Conservation (phyloP, 2,329 filamentous ascomycete genomes). For the Phaeomoniella chlamydospora region DNA sequence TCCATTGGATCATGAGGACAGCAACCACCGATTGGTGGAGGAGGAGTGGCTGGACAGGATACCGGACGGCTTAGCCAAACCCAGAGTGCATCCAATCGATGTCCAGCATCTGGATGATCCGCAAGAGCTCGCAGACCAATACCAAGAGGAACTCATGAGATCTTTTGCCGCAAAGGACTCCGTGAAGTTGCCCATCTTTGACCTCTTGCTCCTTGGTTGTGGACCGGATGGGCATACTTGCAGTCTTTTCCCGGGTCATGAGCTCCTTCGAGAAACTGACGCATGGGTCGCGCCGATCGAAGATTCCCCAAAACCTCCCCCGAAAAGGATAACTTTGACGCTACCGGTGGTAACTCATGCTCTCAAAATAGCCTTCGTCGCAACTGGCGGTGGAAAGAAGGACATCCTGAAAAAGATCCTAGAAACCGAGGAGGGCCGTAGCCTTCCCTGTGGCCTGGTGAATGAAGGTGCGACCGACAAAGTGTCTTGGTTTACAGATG, state of each 20-base stretch:
- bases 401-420: conserved; percentile 88
- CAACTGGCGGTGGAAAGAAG: conserved; percentile 79
- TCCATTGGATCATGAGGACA: conserved; percentile 79
- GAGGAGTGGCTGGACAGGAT: conserved; percentile 80
- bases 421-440: conserved; percentile 55
- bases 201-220: conserved; percentile 82
- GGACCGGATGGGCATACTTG: conserved; percentile 96
- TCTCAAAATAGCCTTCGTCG: conserved; percentile 77
- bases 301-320: conserved; percentile 89
- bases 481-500: conserved; percentile 91
- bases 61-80: conserved; percentile 49
- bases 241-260: conserved; percentile 84
- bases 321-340: conserved; percentile 80
- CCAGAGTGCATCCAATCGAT: conserved; percentile 70
- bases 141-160: conserved; percentile 74
- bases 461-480: conserved; percentile 74
- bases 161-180: conserved; percentile 86
- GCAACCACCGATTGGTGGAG: conserved; percentile 85
- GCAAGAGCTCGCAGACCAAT: conserved; percentile 85
- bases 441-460: conserved; percentile 73
- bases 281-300: conserved; percentile 89
- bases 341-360: conserved; percentile 82
- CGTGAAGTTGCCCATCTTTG: conserved; percentile 88
- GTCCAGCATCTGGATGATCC: conserved; percentile 51
- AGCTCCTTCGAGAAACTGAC: conserved; percentile 68